These are phyloP conservation scores for Pichia phayaonensis DNA, from an alignment of 805 yeast genomes.

Conservation along the genomic window DNA sequence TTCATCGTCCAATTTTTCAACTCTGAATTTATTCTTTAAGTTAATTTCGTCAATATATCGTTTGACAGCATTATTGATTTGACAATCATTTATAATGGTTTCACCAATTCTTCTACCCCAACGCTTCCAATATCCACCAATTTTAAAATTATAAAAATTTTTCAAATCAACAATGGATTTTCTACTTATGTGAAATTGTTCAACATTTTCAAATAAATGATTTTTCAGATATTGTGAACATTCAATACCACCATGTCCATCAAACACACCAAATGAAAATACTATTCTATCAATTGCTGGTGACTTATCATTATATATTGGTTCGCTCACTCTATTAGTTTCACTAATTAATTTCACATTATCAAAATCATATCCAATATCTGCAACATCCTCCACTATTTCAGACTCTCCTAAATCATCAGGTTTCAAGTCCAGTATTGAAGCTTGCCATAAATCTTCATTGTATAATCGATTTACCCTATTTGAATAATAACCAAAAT, in stretches of 20 bases:
- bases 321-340: constrained; percentile 9
- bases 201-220: constrained; percentile 49
- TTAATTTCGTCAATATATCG: constrained; percentile 5
- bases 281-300: constrained; percentile 26
- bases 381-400: neutral
- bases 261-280: constrained; percentile 72
- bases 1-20: neutral
- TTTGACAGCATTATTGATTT: neutral
- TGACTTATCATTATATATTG: constrained; percentile 4
- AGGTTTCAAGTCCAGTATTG: constrained; percentile 3
- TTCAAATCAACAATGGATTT: constrained; percentile 35
- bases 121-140: constrained; percentile 84
- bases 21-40: neutral
- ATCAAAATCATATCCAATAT: neutral
- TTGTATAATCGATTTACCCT: constrained; percentile 71
- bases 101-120: constrained; percentile 41
- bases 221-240: constrained; percentile 56
- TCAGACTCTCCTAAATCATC: neutral
- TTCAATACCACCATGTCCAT: constrained; percentile 90
- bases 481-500: constrained; percentile 71
- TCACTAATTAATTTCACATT: constrained; percentile 9
- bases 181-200: constrained; percentile 32
- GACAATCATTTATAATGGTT: constrained; percentile 3
- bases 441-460: constrained; percentile 58
- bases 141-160: constrained; percentile 44